Base-by-base conservation (phyloP, 2,329 filamentous ascomycete species). In the Alternaria sp. region DNA sequence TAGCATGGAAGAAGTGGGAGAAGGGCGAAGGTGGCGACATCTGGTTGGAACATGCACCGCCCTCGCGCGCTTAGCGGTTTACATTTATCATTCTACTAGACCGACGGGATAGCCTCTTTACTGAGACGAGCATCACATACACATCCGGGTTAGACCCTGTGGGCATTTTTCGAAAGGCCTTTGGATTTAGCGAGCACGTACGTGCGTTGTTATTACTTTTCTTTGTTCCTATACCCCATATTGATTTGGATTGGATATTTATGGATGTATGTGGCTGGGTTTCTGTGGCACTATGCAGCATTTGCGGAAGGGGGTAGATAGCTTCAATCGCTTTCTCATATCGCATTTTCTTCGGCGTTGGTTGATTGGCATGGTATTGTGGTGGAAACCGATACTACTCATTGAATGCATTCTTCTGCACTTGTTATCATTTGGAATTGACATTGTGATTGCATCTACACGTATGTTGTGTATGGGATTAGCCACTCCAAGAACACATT, bases 1-100 rank as follows among this genome's bases (percentile, higher is more conserved):
- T 90, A 74, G 93, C 93, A 17, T 99, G 95, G 95, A 84, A 84
- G 68, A 86, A 87, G 73, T 99, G 95, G 94, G 92, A 93, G 37
- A 83, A 81, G 39, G 93, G 92, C 11, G 86, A 92, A 77, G 89
- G 91, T n/a, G 93, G 94, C 8, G 95, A 99, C 81, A 96, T 99
- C 66, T 95, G 92, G 83, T 83, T 99, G 55, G 62, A 69, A 51
- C 40, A 56, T 11, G 29, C 36, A 54, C 37, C 31, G 36, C 28
- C 42, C 21, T 40, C 26, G 49, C 36, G n/a, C 31, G 21, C 41
- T 46, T 53, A 53, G 54, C 49, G 42, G 37, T 29, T 26, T 14
- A 33, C 36, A 34, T 48, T 48, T 23, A 54, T 23, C 28, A 21
- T 42, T 58, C 39, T 44, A 21, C 28, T 58, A 49, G 42, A 58